Evolutionary conservation across 495 filamentous ascomycete genomes (phyloP), one percentile per base, ranked within the genome.

Genomic region (Opeltia flavorubescens): DNA sequence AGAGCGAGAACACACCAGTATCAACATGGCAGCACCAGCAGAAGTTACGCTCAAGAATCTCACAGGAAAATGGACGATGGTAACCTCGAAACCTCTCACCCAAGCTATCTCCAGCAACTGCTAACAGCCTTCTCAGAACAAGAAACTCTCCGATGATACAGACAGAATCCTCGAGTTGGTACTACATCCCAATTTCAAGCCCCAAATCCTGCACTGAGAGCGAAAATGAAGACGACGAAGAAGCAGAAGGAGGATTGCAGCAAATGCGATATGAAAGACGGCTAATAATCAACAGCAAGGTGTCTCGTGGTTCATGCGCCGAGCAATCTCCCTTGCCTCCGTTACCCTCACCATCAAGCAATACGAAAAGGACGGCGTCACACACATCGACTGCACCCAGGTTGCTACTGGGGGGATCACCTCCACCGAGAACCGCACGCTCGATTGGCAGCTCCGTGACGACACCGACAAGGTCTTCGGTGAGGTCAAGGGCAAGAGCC

Each of bases 381-480:
- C 74, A 46, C 84, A 86, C 70, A 77, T 95, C 66, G 81, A 93
- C 63, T 83, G 94, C 59, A 71, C 78, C 24, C 88, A 95, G 65
- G 69, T 74, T 23, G 72, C 76, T 6, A 86, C 84, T 50, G 86
- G 84, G 31, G 67, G 93, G 45, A 73, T 72, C 49, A 83, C 81
- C 48, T 82, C 82, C 20, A 69, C 70, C 25, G 88, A 95, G 64
- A 61, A 64, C 21, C 83, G 89, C 49, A 73, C 59, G 25, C 66
- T 89, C 1, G 85, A 95, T 70, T 79, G 76, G 73, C 50, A 52
- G 27, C 71, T 65, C 56, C 81, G 85, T 49, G 72, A 76, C 34
- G 86, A 91, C 65, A 62, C 61, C 23, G 89, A 95, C 65, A 74
- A 78, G 65, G 72, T 95, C 46, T 96, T 95, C 59, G 89, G 91